Base-by-base conservation (phyloP, 805 yeast species). In the Alloascoidea hylecoeti region DNA sequence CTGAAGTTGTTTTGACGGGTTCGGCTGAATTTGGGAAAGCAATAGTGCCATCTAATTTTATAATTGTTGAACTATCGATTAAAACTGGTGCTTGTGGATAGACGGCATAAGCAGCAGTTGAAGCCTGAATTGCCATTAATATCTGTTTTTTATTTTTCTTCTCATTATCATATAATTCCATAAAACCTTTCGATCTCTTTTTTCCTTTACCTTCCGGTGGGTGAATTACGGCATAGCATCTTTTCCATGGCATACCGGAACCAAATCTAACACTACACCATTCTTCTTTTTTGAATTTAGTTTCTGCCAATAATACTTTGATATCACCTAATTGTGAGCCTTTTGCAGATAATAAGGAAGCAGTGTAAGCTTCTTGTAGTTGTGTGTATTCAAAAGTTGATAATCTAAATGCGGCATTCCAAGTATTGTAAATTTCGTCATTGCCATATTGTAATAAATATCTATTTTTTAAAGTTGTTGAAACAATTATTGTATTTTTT, bases 211-310 rank as follows among this genome's bases (percentile, higher is more conserved):
- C 30, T n/a, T 60, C 67, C 51, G 30, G 62, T 45, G 48, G 86
- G 62, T 46, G 88, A 40, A 89, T 71, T 6, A 88, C 95, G 2
- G 94, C 89, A 62, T 72, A 92, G 52, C 96, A 89, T 42, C 94
- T 69, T 52, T 78, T 82, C 96, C 96, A 92, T 1, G 96, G 95
- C 94, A 85, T 84, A 16, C 98, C 98, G 5, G 92, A 72, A 15
- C 98, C 97, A 56, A 89, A 89, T 46, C 97, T 67, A 14, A 92
- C 94, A 53, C 85, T 72, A 34, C 81, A 86, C 96, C 96, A 89
- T 50, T 88, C 96, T 56, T 84, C 95, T 51, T 85, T 92, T 42
- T 72, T 74, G 52, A 75, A 82, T 50, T 89, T 78, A 15, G 92
- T 79, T 45, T 82, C 95, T 1, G 94, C 79, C 41, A 92, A 64